Base-by-base conservation (phyloP, 2,329 filamentous ascomycete genomes). In the Aspergillus caelatus region DNA sequence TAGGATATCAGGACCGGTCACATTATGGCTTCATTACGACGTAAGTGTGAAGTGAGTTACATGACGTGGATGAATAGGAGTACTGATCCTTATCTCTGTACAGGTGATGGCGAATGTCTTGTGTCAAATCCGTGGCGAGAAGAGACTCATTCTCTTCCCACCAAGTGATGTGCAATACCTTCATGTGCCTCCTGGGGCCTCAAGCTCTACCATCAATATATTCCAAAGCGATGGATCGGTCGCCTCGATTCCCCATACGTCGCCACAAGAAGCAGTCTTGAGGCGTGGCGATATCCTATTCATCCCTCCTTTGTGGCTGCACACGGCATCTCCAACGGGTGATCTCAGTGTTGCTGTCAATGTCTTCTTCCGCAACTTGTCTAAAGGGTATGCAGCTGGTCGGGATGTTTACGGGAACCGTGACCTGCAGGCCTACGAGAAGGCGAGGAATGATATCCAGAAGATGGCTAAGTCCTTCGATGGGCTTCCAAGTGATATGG, bases 1-100 rank as follows among this genome's bases (percentile, higher is more conserved):
- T 28, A 86, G 93, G 23, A 88, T 96, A 64, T 94, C 91, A 4
- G 92, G 92, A 0, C 87, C 87, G 1, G 91, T 94, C 12, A 90
- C 89, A 46, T 91, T 97, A 86, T 97, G 94, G 93, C 82, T 96
- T 36, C 92, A 96, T 77, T 96, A 95, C 80, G 92, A 96, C 78
- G 89, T 90, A 65, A 72, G 75, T 68, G 19, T 61, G n/a, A 57
- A 4, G 1, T 28, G 16, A 50, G 10, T 39, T 52, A 26, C 7
- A 41, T 39, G 28, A 55, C 23, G 55, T 52, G n/a, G 11, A 36
- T 39, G 55, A 52, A 32, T 11, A 52, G 48, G 21, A 14, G 48
- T 52, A 53, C 41, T 65, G 50, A 65, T 54, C 43, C 43, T 5
- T n/a, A 54, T 56, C 53, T 41, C 21, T 8, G 45, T 16, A 56